Evolutionary conservation across 1,139 yeast genomes (phyloP).

Genomic region (Citeromyces siamensis): DNA sequence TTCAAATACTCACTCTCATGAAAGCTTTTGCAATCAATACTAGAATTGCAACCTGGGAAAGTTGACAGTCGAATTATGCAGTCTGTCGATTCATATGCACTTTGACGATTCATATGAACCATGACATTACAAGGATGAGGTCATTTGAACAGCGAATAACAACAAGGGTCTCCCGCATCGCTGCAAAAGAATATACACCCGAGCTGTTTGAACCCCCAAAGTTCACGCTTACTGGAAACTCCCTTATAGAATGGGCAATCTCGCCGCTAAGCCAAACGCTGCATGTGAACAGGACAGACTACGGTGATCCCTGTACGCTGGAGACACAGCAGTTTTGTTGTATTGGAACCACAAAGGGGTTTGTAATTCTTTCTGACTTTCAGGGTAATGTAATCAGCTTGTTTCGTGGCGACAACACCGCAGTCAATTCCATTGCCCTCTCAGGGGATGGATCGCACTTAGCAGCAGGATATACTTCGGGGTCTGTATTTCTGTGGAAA

Average conservation of each 20-base stretch:
- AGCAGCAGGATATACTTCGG: constrained; percentile 32
- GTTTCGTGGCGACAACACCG: constrained; percentile 16
- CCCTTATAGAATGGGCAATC: constrained; percentile 27
- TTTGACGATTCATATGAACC: no score
- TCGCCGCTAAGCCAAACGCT: constrained; percentile 25
- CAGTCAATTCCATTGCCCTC: constrained; percentile 29
- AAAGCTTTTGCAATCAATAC: no score
- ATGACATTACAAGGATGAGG: no score
- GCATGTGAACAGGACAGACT: constrained; percentile 24
- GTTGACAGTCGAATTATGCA: no score
- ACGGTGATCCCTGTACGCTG: constrained; percentile 39
- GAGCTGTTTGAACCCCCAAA: background rate
- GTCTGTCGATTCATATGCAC: no score
- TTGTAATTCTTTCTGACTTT: constrained; percentile 49
- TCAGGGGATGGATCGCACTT: constrained; percentile 39
- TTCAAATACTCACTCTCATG: no score
- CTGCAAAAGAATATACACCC: background rate
- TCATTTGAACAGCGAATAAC: constrained; percentile 2
- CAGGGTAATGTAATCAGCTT: constrained; percentile 36
- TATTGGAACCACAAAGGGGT: constrained; percentile 53
- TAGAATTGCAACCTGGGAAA: no score
- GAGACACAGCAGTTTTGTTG: constrained; percentile 38
- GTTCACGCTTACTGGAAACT: constrained; percentile 7
- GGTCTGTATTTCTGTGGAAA: constrained; percentile 35
- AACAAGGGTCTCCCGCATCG: constrained; percentile 1